These are phyloP conservation scores for Neonectria magnoliae DNA, from an alignment of 2,329 filamentous ascomycete species.

Conservation along the genomic window DNA sequence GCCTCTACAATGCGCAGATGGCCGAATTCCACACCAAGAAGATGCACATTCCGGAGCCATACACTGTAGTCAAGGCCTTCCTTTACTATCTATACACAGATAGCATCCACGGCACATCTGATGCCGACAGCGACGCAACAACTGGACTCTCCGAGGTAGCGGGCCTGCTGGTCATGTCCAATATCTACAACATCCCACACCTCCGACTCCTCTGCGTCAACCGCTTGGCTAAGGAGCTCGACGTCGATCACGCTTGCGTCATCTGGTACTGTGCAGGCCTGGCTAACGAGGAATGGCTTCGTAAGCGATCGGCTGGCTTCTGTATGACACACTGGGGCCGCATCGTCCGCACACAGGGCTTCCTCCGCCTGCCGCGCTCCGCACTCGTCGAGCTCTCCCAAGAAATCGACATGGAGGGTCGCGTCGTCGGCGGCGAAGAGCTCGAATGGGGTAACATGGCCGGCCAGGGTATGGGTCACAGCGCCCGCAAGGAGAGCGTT, in stretches of 20 bases:
- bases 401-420: constrained; percentile 92
- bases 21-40: constrained; percentile 95
- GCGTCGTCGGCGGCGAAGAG: constrained; percentile 89
- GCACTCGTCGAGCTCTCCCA: constrained; percentile 92
- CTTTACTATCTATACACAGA: constrained; percentile 97
- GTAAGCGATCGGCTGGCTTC: constrained; percentile 85
- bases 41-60: constrained; percentile 98
- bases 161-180: constrained; percentile 95
- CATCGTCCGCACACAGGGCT: constrained; percentile 88
- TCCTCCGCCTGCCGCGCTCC: constrained; percentile 79
- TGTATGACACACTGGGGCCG: constrained; percentile 96
- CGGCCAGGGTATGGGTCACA: constrained; percentile 49
- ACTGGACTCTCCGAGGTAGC: constrained; percentile 85
- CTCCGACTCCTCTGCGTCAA: constrained; percentile 92
- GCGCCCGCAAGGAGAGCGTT: constrained; percentile 66
- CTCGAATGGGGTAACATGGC: constrained; percentile 66
- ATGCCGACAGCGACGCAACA: constrained; percentile 75
- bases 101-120: constrained; percentile 72
- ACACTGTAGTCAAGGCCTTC: constrained; percentile 92
- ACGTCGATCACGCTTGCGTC: constrained; percentile 93
- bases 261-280: constrained; percentile 95
- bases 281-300: constrained; percentile 93
- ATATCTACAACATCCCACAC: constrained; percentile 96
- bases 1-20: constrained; percentile 94
- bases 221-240: constrained; percentile 87